Evolutionary conservation across 2,329 filamentous ascomycete genomes (phyloP).

Genomic region (Trichophyton rubrum): DNA sequence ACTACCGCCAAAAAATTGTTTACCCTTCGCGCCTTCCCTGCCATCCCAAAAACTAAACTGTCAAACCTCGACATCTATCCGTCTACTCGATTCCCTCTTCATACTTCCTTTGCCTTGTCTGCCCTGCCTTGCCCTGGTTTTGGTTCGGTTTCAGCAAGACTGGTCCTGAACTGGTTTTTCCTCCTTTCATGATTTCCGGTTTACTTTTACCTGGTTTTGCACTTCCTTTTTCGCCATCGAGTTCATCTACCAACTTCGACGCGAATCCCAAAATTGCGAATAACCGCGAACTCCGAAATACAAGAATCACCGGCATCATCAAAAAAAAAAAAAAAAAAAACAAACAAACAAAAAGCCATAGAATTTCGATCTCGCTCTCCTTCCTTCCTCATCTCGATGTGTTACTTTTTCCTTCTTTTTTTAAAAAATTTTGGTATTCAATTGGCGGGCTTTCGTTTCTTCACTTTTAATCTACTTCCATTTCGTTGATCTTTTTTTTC

Average conservation of each 20-base stretch:
- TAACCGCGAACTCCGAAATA: neutral
- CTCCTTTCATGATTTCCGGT: neutral
- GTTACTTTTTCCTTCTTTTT: neutral
- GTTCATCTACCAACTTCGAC: no score
- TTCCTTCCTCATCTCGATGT: neutral
- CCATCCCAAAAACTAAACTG: neutral
- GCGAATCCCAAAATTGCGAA: neutral
- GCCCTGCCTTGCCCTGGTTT: neutral
- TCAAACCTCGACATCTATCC: neutral
- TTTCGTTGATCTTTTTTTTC: neutral
- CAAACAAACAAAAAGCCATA: neutral
- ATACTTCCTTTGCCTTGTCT: neutral
- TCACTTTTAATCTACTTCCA: neutral
- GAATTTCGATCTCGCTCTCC: neutral
- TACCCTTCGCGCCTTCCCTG: neutral
- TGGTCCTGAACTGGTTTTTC: neutral
- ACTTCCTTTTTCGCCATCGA: no score
- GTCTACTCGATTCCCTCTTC: no score
- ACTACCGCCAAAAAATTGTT: neutral
- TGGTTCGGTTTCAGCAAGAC: conserved; percentile 3
- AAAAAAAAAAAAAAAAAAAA: neutral
- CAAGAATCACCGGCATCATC: neutral
- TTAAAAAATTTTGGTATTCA: neutral
- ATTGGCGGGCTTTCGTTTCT: neutral
- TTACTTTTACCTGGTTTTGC: no score